Percentiles rank a stretch among this genome's conserved stretches.
These are phyloP conservation scores for Sordariomycetes sp. DNA, from an alignment of 2,329 filamentous ascomycete genomes.

Conservation along the genomic window DNA sequence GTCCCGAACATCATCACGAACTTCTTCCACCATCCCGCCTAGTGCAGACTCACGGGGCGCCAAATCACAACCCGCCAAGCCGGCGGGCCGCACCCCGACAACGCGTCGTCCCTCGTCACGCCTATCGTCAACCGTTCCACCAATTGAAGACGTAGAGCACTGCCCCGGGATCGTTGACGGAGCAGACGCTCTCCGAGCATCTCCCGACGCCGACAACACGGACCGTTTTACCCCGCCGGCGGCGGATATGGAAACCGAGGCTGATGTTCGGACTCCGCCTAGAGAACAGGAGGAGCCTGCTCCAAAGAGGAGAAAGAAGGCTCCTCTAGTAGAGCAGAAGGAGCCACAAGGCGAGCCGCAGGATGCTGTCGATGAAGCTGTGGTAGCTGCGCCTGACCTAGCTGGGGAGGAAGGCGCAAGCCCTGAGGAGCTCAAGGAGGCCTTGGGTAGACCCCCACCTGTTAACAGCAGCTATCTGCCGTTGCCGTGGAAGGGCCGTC, in stretches of 20 bases:
- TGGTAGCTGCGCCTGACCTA: slow-evolving; percentile 6
- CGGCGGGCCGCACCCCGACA: background rate
- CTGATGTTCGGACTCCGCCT: background rate
- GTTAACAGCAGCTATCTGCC: slow-evolving; percentile 76
- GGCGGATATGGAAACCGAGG: background rate
- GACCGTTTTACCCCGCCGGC: background rate
- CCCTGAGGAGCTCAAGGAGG: slow-evolving; percentile 4
- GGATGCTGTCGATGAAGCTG: background rate
- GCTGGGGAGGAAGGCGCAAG: slow-evolving; percentile 11
- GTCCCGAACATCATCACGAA: too few species aligned
- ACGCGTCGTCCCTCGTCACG: background rate
- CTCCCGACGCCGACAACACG: background rate
- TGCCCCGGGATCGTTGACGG: background rate
- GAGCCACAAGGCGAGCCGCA: background rate
- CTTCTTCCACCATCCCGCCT: too few species aligned
- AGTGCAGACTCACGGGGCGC: too few species aligned
- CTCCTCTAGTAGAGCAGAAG: background rate
- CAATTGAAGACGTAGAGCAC: background rate
- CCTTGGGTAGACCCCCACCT: slow-evolving; percentile 46
- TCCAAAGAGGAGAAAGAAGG: background rate
- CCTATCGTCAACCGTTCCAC: background rate
- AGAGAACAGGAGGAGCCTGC: background rate
- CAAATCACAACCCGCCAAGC: background rate
- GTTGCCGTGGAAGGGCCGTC: slow-evolving; percentile 76
- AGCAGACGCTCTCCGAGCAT: background rate